Conservation (phyloP, 306 rosid genomes). For the Acacia melanoxylon region DNA sequence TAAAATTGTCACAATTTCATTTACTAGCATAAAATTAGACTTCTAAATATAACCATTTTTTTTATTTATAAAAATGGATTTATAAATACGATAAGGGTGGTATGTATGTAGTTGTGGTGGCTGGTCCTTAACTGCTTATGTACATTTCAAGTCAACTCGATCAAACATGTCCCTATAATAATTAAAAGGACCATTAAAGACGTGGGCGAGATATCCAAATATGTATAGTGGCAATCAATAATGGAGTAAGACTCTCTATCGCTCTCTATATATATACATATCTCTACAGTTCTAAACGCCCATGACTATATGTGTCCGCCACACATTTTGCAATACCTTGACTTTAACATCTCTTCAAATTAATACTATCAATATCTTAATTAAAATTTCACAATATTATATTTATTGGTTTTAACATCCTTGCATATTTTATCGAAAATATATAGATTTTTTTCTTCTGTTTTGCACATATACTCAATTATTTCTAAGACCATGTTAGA, state of each 20-base stretch:
- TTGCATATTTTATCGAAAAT: no score
- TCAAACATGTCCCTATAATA: neutral
- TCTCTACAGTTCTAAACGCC: no score
- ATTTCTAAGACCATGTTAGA: no score
- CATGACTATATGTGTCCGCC: neutral
- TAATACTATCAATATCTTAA: neutral
- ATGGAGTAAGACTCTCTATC: neutral
- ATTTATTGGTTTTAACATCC: no score
- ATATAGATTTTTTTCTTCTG: no score
- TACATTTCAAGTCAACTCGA: neutral
- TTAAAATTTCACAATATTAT: neutral
- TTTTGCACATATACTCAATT: no score
- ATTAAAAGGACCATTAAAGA: neutral
- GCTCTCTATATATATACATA: neutral
- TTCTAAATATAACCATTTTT: no score
- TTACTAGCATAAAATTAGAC: no score
- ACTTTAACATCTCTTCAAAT: neutral
- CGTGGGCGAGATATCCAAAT: neutral
- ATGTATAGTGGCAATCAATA: neutral
- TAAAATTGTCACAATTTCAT: no score
- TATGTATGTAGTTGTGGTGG: neutral
- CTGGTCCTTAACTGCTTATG: neutral
- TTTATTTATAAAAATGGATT: no score
- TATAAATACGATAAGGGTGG: no score
- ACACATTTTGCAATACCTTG: neutral